Evolutionary conservation across 768 basidiomycete species (phyloP), one percentile per base, ranked within the genome.

Genomic region (Crucibulum laeve): DNA sequence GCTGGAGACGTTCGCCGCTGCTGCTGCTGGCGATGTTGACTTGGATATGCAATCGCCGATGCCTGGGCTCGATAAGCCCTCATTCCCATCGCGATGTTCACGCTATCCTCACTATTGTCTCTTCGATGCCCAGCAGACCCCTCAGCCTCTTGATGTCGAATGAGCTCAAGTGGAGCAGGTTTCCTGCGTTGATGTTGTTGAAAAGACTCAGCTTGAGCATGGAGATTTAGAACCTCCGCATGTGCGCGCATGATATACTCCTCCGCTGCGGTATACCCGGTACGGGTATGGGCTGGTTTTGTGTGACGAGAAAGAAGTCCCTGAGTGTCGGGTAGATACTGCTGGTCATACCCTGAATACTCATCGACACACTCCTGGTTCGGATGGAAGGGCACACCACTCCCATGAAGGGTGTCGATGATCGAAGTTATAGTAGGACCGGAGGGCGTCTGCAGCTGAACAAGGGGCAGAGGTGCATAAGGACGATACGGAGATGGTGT

Each of bases 201-300:
- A 32, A 13, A 32, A 32, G 3, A 8, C n/a, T 19, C 35, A n/a
- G 35, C 43, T 24, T 52, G 48, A 6, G 40, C 42, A 25, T 50
- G 30, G 13, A 32, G 4, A n/a, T 37, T 13, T 7, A 37, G 35
- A 13, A 54, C 58, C 45, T 73, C 65, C 3, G 68, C 58, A 60
- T 72, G 66, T 60, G 81, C 48, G 61, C 79, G 81, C 55, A 87
- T 73, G 39, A 87, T 78, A 48, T 77, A 74, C 58, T 83, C 78
- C 56, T 87, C 85, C 0, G 84, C 69, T 1, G 82, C 68, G 0
- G 85, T 87, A 49, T 80, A 87, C 1, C 84, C 84, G 1, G 75
- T 69, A 23, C 63, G 61, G 4, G 71, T 65, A 30, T 69, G 70
- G 28, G 53, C 44, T 36, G 48, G 45, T 26, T 33, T 38, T 38